A percentile compares a stretch with the other conserved stretches of the same genome.
phyloP scores from a whole-genome alignment of 306 rosid species.

The Lupinus albus region DNA sequence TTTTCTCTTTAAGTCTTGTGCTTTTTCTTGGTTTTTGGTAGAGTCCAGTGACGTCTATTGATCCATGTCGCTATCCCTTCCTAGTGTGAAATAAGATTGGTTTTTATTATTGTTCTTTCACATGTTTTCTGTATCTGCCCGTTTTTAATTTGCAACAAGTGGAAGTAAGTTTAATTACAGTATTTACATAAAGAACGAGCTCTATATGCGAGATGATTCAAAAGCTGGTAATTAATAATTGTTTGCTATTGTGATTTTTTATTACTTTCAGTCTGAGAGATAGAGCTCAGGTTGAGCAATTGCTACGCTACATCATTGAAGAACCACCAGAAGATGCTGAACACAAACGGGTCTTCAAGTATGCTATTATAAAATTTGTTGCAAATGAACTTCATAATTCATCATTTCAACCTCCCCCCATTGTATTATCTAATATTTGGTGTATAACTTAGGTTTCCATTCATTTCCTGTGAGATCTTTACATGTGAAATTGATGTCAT shows the following conservation, averaged over 20 bases:
- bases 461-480: conserved; percentile 91
- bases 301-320: conserved; percentile 72
- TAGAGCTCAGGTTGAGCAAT: conserved; percentile 88
- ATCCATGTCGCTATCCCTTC: not conserved
- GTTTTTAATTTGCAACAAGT: conserved; percentile 17
- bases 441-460: conserved; percentile 75
- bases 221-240: conserved; percentile 22
- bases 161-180: conserved; percentile 29
- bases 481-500: conserved; percentile 99
- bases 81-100: conserved; percentile 6
- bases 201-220: conserved; percentile 33
- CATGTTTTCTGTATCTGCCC: conserved; percentile 19
- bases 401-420: conserved; percentile 8
- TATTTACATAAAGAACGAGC: not conserved
- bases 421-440: conserved; percentile 36
- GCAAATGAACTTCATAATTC: not conserved
- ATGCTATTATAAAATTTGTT: conserved; percentile 35
- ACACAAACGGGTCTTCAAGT: conserved; percentile 89
- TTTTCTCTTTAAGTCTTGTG: not conserved
- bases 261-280: conserved; percentile 72
- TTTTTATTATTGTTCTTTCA: conserved; percentile 5
- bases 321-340: conserved; percentile 90
- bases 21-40: conserved; percentile 1
- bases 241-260: conserved; percentile 17
- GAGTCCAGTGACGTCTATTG: not conserved